phyloP scores from a whole-genome alignment of 495 filamentous ascomycete species.

The Aspergillus indologenus region DNA sequence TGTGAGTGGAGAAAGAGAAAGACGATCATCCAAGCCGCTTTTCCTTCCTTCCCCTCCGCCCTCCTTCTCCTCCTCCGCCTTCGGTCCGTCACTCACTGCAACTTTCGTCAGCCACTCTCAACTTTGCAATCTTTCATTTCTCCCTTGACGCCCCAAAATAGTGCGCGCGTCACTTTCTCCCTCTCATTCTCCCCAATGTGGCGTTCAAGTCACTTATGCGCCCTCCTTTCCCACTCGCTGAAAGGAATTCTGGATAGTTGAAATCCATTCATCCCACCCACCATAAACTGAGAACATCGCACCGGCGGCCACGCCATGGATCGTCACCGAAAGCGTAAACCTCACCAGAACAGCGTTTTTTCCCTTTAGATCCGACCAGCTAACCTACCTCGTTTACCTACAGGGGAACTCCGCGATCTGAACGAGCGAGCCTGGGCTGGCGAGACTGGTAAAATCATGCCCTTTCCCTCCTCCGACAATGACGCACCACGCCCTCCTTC shows the following conservation, averaged over 20 bases:
- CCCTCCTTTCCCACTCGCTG: slow-evolving; percentile 40
- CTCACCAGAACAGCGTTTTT: neutral
- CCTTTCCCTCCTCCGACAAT: slow-evolving; percentile 1
- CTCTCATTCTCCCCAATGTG: slow-evolving; percentile 36
- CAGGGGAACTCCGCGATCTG: slow-evolving; percentile 85
- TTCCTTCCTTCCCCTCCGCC: too few species aligned
- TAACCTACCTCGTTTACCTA: slow-evolving; percentile 10
- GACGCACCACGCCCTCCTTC: neutral
- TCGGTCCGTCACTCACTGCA: slow-evolving; percentile 5
- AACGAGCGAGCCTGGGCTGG: slow-evolving; percentile 87
- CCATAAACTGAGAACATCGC: slow-evolving; percentile 15
- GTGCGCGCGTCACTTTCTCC: slow-evolving; percentile 16
- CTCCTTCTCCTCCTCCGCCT: too few species aligned
- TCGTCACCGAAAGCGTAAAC: slow-evolving; percentile 76
- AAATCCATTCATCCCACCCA: slow-evolving; percentile 16
- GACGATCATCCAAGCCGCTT: too few species aligned
- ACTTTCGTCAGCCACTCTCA: slow-evolving; percentile 8
- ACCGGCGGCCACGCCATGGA: slow-evolving; percentile 59
- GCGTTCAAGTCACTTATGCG: slow-evolving; percentile 40
- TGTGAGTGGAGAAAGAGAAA: too few species aligned
- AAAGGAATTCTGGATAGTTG: slow-evolving; percentile 37
- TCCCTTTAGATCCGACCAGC: slow-evolving; percentile 5
- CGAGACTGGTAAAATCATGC: slow-evolving; percentile 63
- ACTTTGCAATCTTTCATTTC: slow-evolving; percentile 12
- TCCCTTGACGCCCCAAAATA: slow-evolving; percentile 15